Evolutionary conservation across 2,329 filamentous ascomycete species (phyloP), one percentile per base, ranked within the genome.

Genomic region (Colletotrichum siamense): DNA sequence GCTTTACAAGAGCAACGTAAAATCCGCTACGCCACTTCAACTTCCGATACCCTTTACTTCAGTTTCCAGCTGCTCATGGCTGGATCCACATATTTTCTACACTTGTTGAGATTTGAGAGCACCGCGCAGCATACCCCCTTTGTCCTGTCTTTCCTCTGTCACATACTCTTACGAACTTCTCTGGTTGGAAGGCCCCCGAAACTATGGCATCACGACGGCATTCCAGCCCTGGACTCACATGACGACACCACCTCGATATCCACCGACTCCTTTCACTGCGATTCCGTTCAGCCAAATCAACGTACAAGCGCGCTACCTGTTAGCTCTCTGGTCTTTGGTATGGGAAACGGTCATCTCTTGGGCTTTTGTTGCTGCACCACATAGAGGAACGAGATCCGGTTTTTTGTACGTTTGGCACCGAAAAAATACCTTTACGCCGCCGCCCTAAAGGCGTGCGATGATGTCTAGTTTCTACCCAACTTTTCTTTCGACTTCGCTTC

Each of bases 91-190:
- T 64, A 26, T 73, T 77, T 75, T 59, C 57, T 72, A 68, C 70
- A 72, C 72, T 68, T 79, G 71, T 78, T 78, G 76, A 76, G 73
- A 77, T 81, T 80, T 76, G 77, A 77, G 79, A 83, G 82, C 78
- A 81, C 77, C 81, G 81, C 73, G 69, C 82, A 83, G 80, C 83
- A 84, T 85, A 85, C 83, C 83, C 83, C 80, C 77, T 74, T 81
- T 74, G 61, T 70, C 62, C 69, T 67, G 62, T 73, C 55, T 78
- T 77, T 69, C 71, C 71, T 71, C 65, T 78, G 63, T 78, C 71
- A 75, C 75, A 77, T 75, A 71, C 65, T 78, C 32, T 78, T 71
- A 78, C 69, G 77, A 78, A 77, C 77, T 78, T 68, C 64, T 71
- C 73, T 55, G 67, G 64, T 69, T 72, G 74, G 52, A 69, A 65